Evolutionary conservation across 2,329 filamentous ascomycete species (phyloP).

Genomic region (Stemphylium beticola): DNA sequence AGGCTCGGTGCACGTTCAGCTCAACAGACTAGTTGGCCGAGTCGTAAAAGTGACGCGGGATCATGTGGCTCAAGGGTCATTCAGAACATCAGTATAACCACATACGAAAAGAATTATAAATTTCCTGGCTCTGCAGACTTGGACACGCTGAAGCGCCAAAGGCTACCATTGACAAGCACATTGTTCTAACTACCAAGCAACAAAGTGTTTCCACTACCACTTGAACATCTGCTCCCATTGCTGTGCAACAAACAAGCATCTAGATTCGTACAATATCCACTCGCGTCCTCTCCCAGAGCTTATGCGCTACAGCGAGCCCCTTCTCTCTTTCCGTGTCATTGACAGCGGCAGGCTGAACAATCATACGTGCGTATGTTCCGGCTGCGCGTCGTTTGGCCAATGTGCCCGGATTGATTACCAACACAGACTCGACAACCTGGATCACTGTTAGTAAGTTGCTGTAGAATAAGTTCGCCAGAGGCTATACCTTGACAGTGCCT

Average conservation of each 20-base stretch:
- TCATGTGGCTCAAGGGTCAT: constrained; percentile 4
- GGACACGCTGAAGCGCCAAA: no score
- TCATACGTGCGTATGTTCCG: constrained; percentile 85
- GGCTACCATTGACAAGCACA: no score
- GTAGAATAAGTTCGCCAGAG: not conserved
- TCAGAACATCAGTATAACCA: not conserved
- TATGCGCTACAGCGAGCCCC: constrained; percentile 68
- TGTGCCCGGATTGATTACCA: constrained; percentile 89
- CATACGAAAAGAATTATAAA: no score
- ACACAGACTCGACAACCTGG: constrained; percentile 86
- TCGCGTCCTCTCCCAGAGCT: constrained; percentile 79
- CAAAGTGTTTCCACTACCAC: no score
- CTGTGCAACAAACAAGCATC: not conserved
- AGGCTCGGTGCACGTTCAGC: not conserved
- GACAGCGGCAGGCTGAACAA: constrained; percentile 69
- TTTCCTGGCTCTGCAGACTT: no score
- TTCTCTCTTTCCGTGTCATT: constrained; percentile 64
- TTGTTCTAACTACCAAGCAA: not conserved
- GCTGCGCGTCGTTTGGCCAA: constrained; percentile 83
- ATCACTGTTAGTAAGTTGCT: not conserved
- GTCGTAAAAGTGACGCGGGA: constrained; percentile 18
- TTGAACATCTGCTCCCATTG: no score
- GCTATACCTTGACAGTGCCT: constrained; percentile 80
- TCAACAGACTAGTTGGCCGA: not conserved
- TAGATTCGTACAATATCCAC: constrained; percentile 84